Conservation (phyloP, 1,139 yeast genomes). For the Pichia sp. region DNA sequence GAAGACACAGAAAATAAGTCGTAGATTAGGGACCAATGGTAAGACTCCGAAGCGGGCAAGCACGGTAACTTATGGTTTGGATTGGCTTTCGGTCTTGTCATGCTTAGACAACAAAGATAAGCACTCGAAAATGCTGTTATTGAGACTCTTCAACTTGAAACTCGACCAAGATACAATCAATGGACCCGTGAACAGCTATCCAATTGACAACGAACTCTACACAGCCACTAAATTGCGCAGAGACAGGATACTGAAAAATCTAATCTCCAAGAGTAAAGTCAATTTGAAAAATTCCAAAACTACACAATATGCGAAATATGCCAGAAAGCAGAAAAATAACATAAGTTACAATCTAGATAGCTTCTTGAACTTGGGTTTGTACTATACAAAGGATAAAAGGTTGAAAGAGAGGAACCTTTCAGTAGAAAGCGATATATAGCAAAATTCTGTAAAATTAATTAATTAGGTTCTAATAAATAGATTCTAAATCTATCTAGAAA, state of each 20-base stretch:
- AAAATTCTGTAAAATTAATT: not conserved
- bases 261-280: not conserved
- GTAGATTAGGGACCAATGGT: not conserved
- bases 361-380: slow-evolving; percentile 4
- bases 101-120: slow-evolving; percentile 7
- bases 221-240: not conserved
- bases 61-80: slow-evolving; percentile 7
- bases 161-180: slow-evolving; percentile 5
- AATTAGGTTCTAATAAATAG: not conserved
- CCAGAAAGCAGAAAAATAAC: not conserved
- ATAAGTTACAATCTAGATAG: slow-evolving; percentile 7
- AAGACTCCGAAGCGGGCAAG: not conserved
- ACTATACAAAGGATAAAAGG: not conserved
- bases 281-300: not conserved
- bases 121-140: not conserved
- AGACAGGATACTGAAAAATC: slow-evolving; percentile 4
- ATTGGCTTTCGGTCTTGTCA: slow-evolving; percentile 14
- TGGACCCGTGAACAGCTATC: slow-evolving; percentile 11
- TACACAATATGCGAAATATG: not conserved
- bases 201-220: not conserved
- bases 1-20: not conserved
- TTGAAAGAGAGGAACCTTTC: not conserved
- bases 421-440: not conserved
- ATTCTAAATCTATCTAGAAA: slow-evolving; percentile 4
- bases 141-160: slow-evolving; percentile 9